phyloP scores from a whole-genome alignment of 345 rosid genomes.

The Capsella bursapastoris region DNA sequence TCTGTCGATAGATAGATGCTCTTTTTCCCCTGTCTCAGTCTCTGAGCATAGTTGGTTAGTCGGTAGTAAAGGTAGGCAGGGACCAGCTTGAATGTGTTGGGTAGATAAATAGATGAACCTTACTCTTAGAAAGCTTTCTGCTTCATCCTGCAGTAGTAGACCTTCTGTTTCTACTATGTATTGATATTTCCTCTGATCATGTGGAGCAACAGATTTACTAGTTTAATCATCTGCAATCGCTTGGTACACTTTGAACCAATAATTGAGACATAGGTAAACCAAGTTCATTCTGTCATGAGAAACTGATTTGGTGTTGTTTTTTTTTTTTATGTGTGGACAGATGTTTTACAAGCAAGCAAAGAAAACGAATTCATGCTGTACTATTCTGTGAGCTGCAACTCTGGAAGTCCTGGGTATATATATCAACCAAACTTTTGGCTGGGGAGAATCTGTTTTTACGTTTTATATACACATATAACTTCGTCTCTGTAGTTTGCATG shows the following conservation, averaged over 20 bases:
- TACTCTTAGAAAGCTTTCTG: background rate
- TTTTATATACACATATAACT: constrained; percentile 23
- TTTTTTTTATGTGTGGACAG: constrained; percentile 56
- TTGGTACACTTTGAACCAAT: background rate
- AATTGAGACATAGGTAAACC: background rate
- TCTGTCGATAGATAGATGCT: background rate
- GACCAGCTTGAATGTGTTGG: background rate
- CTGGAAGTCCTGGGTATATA: constrained; percentile 31
- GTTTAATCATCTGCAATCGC: background rate
- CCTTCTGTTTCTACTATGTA: background rate
- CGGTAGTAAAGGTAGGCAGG: constrained; percentile 19
- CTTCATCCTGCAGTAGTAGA: background rate
- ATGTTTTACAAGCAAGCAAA: constrained; percentile 99
- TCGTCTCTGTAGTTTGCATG: constrained; percentile 27
- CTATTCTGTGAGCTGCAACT: constrained; percentile 64
- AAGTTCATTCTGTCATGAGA: background rate
- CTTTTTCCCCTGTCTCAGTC: background rate
- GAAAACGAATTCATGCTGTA: constrained; percentile 94
- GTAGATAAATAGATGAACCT: background rate
- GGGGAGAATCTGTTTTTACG: constrained; percentile 10
- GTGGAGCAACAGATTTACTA: background rate
- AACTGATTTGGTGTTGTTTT: background rate
- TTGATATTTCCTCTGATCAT: background rate
- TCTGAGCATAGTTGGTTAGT: background rate
- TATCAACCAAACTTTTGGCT: constrained; percentile 37